Evolutionary conservation across 2,329 filamentous ascomycete species (phyloP).

Genomic region (Coleophoma eucalyptorum): DNA sequence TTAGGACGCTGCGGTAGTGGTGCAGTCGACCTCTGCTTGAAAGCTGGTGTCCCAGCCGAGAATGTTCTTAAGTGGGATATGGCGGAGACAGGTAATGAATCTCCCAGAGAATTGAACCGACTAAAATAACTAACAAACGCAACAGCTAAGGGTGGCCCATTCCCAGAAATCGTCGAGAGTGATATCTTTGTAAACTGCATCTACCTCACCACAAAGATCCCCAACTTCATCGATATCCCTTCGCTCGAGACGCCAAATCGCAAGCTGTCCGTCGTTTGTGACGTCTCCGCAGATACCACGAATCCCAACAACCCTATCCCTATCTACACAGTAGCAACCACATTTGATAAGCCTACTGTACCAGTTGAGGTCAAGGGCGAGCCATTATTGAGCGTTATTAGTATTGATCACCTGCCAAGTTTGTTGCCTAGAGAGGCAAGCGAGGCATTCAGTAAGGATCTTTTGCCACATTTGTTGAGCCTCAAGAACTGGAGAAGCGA

Average conservation of each 20-base stretch:
- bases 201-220: slow-evolving; percentile 76
- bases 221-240: slow-evolving; percentile 73
- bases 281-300: slow-evolving; percentile 73
- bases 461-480: slow-evolving; percentile 73
- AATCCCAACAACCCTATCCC: slow-evolving; percentile 68
- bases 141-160: slow-evolving; percentile 57
- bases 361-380: slow-evolving; percentile 59
- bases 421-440: slow-evolving; percentile 83
- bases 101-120: neutral
- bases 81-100: slow-evolving; percentile 56
- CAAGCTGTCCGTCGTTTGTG: slow-evolving; percentile 75
- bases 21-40: slow-evolving; percentile 74
- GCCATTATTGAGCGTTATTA: slow-evolving; percentile 69
- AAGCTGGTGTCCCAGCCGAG: slow-evolving; percentile 66
- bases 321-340: slow-evolving; percentile 80
- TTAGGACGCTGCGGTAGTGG: slow-evolving; percentile 82
- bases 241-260: slow-evolving; percentile 65
- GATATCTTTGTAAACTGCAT: slow-evolving; percentile 87
- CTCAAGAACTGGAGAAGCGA: slow-evolving; percentile 72
- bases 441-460: slow-evolving; percentile 75
- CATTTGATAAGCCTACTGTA: slow-evolving; percentile 85
- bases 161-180: slow-evolving; percentile 70
- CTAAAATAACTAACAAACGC: neutral
- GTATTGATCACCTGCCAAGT: slow-evolving; percentile 80
- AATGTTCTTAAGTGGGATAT: slow-evolving; percentile 72